Conservation (phyloP, 2,329 filamentous ascomycete species). For the Fusarium cicatricum region DNA sequence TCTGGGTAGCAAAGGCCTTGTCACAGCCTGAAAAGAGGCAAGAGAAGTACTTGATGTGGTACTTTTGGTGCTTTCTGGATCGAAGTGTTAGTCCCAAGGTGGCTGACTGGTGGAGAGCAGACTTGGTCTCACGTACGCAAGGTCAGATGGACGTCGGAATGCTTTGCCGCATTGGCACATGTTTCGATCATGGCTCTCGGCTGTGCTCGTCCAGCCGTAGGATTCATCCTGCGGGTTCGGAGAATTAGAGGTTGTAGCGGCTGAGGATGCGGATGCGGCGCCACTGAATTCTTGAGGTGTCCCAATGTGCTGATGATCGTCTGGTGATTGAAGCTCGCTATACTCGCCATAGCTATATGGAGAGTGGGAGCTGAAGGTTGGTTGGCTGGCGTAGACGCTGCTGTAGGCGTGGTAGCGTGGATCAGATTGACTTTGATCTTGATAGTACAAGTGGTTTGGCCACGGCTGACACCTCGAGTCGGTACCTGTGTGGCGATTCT, state of each 20-base stretch:
- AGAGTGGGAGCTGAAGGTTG: slow-evolving; percentile 20
- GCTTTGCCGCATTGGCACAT: slow-evolving; percentile 39
- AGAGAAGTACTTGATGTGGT: slow-evolving; percentile 42
- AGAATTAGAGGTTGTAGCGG: slow-evolving; percentile 30
- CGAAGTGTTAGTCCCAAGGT: slow-evolving; percentile 8
- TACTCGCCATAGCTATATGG: slow-evolving; percentile 25
- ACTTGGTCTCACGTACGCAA: slow-evolving; percentile 36
- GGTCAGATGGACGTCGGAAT: slow-evolving; percentile 40
- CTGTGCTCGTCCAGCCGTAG: slow-evolving; percentile 20
- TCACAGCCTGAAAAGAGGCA: slow-evolving; percentile 39
- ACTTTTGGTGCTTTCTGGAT: slow-evolving; percentile 41
- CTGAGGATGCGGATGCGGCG: slow-evolving; percentile 32
- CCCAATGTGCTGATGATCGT: slow-evolving; percentile 32
- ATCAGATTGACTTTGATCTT: slow-evolving; percentile 24
- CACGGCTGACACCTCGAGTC: slow-evolving; percentile 29
- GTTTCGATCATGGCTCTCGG: slow-evolving; percentile 25
- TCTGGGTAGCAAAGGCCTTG: slow-evolving; percentile 41
- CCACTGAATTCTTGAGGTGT: slow-evolving; percentile 25
- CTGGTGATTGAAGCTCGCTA: slow-evolving; percentile 22
- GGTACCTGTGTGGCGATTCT: slow-evolving; percentile 31
- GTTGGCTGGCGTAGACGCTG: slow-evolving; percentile 30
- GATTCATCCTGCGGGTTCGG: slow-evolving; percentile 34
- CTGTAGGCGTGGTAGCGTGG: slow-evolving; percentile 30
- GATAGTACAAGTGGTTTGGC: slow-evolving; percentile 21
- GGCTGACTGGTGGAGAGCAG: background rate